Conservation (phyloP, 305 asterid genomes). For the Andrographis paniculata region DNA sequence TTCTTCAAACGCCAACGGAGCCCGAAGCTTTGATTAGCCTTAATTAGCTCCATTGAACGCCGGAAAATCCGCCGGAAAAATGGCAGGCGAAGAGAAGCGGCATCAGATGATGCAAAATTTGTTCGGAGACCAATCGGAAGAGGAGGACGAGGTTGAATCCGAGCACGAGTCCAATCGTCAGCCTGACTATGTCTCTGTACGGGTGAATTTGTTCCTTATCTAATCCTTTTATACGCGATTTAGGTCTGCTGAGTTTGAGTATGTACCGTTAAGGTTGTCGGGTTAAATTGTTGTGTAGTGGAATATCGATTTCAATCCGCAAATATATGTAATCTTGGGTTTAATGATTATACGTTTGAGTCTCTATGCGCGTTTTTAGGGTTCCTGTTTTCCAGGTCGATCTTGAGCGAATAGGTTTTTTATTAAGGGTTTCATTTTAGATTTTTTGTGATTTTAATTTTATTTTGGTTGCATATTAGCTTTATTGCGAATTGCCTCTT, state of each 20-base stretch:
- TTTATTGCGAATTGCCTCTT: background rate
- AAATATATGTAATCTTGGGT: background rate
- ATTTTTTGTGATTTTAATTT: background rate
- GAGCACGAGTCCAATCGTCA: conserved; percentile 56
- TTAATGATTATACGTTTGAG: background rate
- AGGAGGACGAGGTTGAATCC: conserved; percentile 47
- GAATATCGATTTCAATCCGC: background rate
- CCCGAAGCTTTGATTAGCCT: background rate
- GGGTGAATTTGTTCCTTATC: background rate
- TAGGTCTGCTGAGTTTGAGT: background rate
- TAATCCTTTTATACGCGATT: background rate
- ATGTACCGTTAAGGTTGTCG: background rate
- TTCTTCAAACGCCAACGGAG: background rate
- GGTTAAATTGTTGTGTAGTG: background rate
- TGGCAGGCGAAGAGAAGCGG: conserved; percentile 50
- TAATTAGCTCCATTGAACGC: too few relatives aligned
- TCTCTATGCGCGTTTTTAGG: background rate
- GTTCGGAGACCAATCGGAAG: conserved; percentile 46
- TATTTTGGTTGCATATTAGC: background rate
- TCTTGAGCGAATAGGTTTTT: background rate
- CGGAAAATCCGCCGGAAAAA: conserved; percentile 3
- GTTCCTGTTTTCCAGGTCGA: background rate
- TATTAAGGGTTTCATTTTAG: background rate
- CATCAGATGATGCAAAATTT: conserved; percentile 54
- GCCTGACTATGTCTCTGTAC: conserved; percentile 41